Conservation (phyloP, 768 basidiomycete species). For the Mycena latifolia region DNA sequence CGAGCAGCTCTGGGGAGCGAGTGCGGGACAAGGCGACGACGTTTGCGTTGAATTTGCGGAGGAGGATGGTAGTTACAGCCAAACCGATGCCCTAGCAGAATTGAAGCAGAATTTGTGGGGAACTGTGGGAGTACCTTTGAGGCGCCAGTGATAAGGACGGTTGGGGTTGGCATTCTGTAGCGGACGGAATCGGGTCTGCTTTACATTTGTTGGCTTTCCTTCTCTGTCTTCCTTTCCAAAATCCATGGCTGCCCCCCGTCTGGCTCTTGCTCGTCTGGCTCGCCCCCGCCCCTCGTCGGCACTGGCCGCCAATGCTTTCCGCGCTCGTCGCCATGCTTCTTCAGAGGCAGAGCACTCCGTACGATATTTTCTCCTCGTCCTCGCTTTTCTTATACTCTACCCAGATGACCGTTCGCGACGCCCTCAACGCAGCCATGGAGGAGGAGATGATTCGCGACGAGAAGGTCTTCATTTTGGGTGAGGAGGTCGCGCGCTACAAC, state of each 20-base stretch:
- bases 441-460: slow-evolving; percentile 99
- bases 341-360: slow-evolving; percentile 59
- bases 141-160: slow-evolving; percentile 88
- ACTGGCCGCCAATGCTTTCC: slow-evolving; percentile 51
- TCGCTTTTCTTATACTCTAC: not conserved
- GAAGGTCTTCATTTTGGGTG: slow-evolving; percentile 94
- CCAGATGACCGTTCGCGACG: slow-evolving; percentile 98
- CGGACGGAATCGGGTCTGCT: not conserved
- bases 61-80: slow-evolving; percentile 76
- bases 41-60: slow-evolving; percentile 70
- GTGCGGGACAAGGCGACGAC: slow-evolving; percentile 87
- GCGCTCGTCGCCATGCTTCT: slow-evolving; percentile 74
- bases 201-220: slow-evolving; percentile 32
- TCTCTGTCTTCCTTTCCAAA: slow-evolving; percentile 35
- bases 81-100: slow-evolving; percentile 72
- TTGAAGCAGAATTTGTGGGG: no score
- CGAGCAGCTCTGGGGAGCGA: slow-evolving; percentile 70
- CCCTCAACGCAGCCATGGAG: slow-evolving; percentile 97
- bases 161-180: slow-evolving; percentile 33
- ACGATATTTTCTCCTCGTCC: slow-evolving; percentile 33
- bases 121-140: slow-evolving; percentile 64
- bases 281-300: slow-evolving; percentile 64
- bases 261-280: slow-evolving; percentile 73
- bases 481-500: slow-evolving; percentile 99
- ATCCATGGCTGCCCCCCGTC: slow-evolving; percentile 73